phyloP scores from a whole-genome alignment of 1,284 basidiomycete genomes.

The Ganoderma leucocontextum region DNA sequence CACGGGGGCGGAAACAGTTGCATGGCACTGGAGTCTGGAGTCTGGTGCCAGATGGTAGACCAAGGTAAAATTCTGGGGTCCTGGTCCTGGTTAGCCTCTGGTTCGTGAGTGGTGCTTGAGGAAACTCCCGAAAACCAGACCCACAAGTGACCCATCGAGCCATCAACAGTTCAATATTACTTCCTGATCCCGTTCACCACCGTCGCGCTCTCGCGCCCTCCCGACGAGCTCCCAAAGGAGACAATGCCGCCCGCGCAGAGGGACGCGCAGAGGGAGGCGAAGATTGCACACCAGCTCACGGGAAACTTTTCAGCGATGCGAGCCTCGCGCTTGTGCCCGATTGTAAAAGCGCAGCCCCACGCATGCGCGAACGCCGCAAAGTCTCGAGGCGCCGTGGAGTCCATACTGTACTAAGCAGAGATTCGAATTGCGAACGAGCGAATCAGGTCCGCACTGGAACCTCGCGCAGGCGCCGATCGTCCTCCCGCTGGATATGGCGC shows the following conservation, averaged over 20 bases:
- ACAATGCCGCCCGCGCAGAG: neutral
- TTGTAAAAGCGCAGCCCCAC: neutral
- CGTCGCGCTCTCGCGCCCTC: neutral
- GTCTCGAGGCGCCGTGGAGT: neutral
- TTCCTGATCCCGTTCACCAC: neutral
- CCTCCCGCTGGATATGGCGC: constrained; percentile 1
- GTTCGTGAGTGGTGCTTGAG: neutral
- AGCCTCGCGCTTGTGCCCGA: neutral
- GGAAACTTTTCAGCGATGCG: neutral
- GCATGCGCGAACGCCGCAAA: neutral
- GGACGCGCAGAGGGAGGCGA: neutral
- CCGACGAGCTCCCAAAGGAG: neutral
- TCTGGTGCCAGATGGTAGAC: neutral
- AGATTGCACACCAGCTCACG: neutral
- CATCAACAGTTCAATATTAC: neutral
- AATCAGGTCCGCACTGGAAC: constrained; percentile 6
- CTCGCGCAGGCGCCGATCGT: neutral
- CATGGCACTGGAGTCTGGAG: too few relatives aligned
- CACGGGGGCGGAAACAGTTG: neutral
- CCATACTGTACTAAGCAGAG: neutral
- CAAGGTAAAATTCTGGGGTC: neutral
- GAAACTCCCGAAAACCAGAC: neutral
- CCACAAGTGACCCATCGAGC: neutral
- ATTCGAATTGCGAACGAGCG: constrained; percentile 2
- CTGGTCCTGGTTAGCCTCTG: neutral